These are phyloP conservation scores for Inga leiocalycina DNA, from an alignment of 306 rosid species.

Conservation along the genomic window DNA sequence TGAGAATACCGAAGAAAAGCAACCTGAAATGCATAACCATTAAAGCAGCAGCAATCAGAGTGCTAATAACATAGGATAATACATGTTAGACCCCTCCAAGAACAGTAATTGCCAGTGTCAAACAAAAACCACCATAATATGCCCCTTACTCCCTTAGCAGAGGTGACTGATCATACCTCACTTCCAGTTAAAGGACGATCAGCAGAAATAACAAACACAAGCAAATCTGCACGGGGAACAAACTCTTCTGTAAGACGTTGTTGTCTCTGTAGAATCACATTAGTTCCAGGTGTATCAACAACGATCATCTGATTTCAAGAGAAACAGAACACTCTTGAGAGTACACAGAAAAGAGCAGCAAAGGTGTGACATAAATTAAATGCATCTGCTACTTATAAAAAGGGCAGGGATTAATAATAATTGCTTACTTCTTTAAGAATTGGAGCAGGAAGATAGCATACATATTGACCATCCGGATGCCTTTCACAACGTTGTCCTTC, in stretches of 20 bases:
- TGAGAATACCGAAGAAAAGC: slow-evolving; percentile 89
- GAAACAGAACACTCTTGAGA: slow-evolving; percentile 20
- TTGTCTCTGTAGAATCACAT: slow-evolving; percentile 97
- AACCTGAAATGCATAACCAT: slow-evolving; percentile 58
- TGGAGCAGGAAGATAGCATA: slow-evolving; percentile 92
- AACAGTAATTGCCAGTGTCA: slow-evolving; percentile 12
- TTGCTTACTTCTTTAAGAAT: slow-evolving; percentile 76
- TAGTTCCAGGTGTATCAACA: slow-evolving; percentile 99
- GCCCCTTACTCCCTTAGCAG: slow-evolving; percentile 11
- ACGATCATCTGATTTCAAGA: slow-evolving; percentile 73
- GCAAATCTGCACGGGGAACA: slow-evolving; percentile 97
- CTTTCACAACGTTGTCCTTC: slow-evolving; percentile 77
- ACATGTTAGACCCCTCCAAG: slow-evolving; percentile 10
- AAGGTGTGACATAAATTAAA: neutral
- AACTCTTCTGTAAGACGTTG: slow-evolving; percentile 97
- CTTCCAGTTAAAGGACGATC: slow-evolving; percentile 98
- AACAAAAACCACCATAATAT: slow-evolving; percentile 1
- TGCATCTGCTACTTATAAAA: neutral
- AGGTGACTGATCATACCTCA: slow-evolving; percentile 62
- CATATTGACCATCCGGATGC: slow-evolving; percentile 92
- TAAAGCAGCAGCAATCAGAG: slow-evolving; percentile 19
- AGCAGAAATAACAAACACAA: slow-evolving; percentile 93
- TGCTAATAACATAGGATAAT: slow-evolving; percentile 18
- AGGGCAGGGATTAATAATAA: slow-evolving; percentile 23
- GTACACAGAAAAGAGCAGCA: slow-evolving; percentile 16